Evolutionary conservation across 1,284 basidiomycete species (phyloP), one percentile per base, ranked within the genome.

Genomic region (Cerrena zonata): DNA sequence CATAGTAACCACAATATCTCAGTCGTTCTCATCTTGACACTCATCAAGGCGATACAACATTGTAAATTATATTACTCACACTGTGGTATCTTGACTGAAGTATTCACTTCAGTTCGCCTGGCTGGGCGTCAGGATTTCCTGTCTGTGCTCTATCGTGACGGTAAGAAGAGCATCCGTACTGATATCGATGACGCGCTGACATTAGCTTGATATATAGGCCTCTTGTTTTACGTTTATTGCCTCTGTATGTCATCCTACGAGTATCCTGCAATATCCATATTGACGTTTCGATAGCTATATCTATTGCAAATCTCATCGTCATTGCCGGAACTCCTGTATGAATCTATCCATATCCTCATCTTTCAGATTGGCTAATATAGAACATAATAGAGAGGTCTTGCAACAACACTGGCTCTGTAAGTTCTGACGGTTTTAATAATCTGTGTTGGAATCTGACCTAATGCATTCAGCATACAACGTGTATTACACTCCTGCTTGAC

Each of bases 401-500:
- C 49, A 12, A 25, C 52, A 5, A 47, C 48, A 19, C 36, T 52
- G 4, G 47, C 47, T 4, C 19, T 41, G 47, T 49, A 21, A 21
- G 47, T 36, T 5, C 23, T 5, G 26, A 3, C 25, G 15, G 24
- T 11, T 23, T 24, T 34, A 10, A 11, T 30, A 15, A n/a, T 12
- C 41, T 18, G 18, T 19, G 15, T 26, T 19, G 5, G 10, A 42
- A 23, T 22, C 23, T 13, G 13, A 5, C 11, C 7, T 23, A 7
- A n/a, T n/a, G n/a, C n/a, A n/a, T n/a, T n/a, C 38, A 49, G 51
- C 3, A 38, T 52, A 2, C 51, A 52, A 49, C 24, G 51, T 3
- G 51, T 52, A 22, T 13, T 52, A 2, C 51, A 52, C 34, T 52
- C 51, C 12, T 52, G 47, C 25, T 27, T 52, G 4, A 48, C 50